Evolutionary conservation across 73 alveolate genomes (phyloP), one percentile per base, ranked within the genome.

Genomic region (Tetrahymena borealis): DNA sequence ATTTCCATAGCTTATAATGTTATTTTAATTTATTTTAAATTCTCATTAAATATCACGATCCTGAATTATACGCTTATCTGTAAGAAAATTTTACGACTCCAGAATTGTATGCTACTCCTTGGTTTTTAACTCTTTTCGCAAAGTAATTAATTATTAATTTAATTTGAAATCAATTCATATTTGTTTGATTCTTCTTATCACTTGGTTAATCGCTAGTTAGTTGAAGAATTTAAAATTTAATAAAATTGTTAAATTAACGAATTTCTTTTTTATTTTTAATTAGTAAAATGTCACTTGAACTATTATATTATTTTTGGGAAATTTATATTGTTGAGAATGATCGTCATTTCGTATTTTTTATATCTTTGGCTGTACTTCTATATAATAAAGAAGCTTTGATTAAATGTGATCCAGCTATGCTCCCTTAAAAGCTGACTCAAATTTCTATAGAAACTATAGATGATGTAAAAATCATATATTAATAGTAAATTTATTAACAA

Each of bases 121-220:
- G 99, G 98, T 91, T 97, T 79, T 91, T 97, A 20, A 97, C 99
- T 1, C 96, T 94, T 79, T 97, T 95, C 92, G 43, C 99, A 60
- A 60, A 60, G 85, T 60, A 60, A 28, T 60, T 35, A 95, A 85
- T 94, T 94, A 77, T 3, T 20, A 24, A n/a, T 77, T 78, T 40
- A 38, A 12, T 37, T 32, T 42, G 60, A 78, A 0, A 6, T 78
- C 40, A n/a, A n/a, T n/a, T n/a, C n/a, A n/a, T n/a, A n/a, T n/a
- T n/a, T n/a, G n/a, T n/a, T n/a, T n/a, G n/a, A n/a, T n/a, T n/a
- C n/a, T n/a, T n/a, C n/a, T n/a, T n/a, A n/a, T n/a, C n/a, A n/a
- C n/a, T n/a, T n/a, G n/a, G n/a, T n/a, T n/a, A n/a, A n/a, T n/a
- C n/a, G n/a, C n/a, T n/a, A n/a, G n/a, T n/a, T n/a, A n/a, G n/a